These are phyloP conservation scores for Trichosporon inkin DNA, from an alignment of 1,284 basidiomycete species.

Conservation along the genomic window DNA sequence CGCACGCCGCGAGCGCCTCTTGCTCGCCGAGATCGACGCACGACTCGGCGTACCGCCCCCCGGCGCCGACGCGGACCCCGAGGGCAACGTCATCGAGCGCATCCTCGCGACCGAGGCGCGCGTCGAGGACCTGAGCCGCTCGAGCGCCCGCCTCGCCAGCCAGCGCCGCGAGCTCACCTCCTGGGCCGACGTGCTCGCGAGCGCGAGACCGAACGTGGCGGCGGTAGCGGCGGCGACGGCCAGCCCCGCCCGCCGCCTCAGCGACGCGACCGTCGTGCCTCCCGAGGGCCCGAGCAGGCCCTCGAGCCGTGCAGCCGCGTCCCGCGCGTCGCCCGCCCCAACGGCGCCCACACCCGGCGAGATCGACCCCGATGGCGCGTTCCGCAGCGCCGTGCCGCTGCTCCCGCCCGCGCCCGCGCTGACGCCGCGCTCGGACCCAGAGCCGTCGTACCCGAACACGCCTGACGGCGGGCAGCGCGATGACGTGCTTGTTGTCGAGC, in stretches of 20 bases:
- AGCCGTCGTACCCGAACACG: neutral
- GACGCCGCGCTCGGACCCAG: neutral
- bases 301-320: neutral
- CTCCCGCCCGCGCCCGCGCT: neutral
- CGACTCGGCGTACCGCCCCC: neutral
- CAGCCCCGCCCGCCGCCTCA: neutral
- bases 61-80: too few relatives aligned
- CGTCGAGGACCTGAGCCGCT: neutral
- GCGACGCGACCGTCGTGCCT: neutral
- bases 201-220: too few relatives aligned
- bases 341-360: neutral
- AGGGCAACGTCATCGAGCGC: neutral
- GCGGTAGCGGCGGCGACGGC: too few relatives aligned
- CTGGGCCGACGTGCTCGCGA: neutral
- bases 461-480: slow-evolving; percentile 14
- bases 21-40: slow-evolving; percentile 9
- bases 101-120: neutral
- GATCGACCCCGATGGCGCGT: neutral
- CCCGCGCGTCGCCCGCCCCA: neutral
- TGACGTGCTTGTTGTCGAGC: neutral
- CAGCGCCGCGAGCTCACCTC: neutral
- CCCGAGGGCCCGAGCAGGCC: neutral
- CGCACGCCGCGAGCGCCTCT: slow-evolving; percentile 9
- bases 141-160: neutral
- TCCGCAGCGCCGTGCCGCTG: slow-evolving; percentile 1